Evolutionary conservation across 2,329 filamentous ascomycete genomes (phyloP), one percentile per base, ranked within the genome.

Genomic region (Diplodia seriata): DNA sequence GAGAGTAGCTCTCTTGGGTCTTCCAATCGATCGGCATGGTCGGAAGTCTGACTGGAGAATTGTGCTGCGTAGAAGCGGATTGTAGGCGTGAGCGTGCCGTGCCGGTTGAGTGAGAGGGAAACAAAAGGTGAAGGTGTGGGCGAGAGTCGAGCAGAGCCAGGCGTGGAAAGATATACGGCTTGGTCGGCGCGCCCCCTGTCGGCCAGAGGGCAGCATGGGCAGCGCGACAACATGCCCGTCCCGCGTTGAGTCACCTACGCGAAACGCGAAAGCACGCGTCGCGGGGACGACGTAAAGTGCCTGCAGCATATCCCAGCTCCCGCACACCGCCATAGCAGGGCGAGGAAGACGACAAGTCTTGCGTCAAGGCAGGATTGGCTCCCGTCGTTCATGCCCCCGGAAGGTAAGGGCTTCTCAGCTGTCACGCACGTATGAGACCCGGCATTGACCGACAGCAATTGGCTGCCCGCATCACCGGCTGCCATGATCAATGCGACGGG

Each of bases 21-120:
- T 76, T 70, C 79, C 80, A 81, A 57, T 81, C 74, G 69, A 79
- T 76, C 0, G 73, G 47, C 77, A 79, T 79, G 4, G 18, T 49
- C 7, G 33, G 14, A 8, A 12, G 31, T 12, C 9, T 29, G 29
- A 8, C 20, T 33, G 49, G 23, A 23, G 36, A 38, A 4, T 23
- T 14, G 23, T 38, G 29, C 12, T 26, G 53, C 12, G 20, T 11
- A 29, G 1, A 18, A 53, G 36, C 9, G 29, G n/a, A 53, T 36
- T n/a, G 5, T 9, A 40, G 9, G 20, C 7, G 23, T 26, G 7
- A 15, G 54, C 33, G 20, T 18, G 33, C 18, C 3, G 9, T 14
- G 36, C 36, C 11, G 3, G 36, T 38, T 3, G 9, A 38, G 11
- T 38, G 36, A 38, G 36, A 38, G 36, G 8, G 31, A 33, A 51